Conservation (phyloP, 768 basidiomycete species). For the Leccinum disarticulatum region DNA sequence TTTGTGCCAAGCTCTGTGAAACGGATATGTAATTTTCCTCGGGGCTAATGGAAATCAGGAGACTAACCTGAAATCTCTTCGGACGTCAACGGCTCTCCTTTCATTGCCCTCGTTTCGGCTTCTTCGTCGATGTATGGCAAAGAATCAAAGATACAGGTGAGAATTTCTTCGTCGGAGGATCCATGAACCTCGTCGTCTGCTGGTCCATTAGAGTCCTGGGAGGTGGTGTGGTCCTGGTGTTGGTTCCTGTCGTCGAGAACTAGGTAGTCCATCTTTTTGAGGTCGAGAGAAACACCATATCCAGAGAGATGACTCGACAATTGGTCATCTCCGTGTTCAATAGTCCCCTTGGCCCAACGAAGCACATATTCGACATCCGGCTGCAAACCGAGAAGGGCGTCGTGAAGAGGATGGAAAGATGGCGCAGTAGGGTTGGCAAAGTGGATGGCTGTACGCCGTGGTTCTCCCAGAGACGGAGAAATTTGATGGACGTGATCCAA, state of each 20-base stretch:
- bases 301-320: slow-evolving; percentile 63
- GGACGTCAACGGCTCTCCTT: slow-evolving; percentile 45
- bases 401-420: slow-evolving; percentile 71
- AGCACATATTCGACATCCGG: slow-evolving; percentile 71
- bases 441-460: slow-evolving; percentile 68
- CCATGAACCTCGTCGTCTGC: slow-evolving; percentile 9
- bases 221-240: slow-evolving; percentile 6
- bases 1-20: slow-evolving; percentile 63
- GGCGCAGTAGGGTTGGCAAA: slow-evolving; percentile 68
- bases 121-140: slow-evolving; percentile 29
- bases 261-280: slow-evolving; percentile 98
- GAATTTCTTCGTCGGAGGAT: slow-evolving; percentile 19
- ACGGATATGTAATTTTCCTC: neutral
- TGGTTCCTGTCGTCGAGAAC: slow-evolving; percentile 80
- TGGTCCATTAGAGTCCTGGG: neutral
- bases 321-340: slow-evolving; percentile 37
- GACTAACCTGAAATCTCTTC: slow-evolving; percentile 57
- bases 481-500: slow-evolving; percentile 77
- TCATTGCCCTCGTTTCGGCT: slow-evolving; percentile 35
- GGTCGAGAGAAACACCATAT: slow-evolving; percentile 87
- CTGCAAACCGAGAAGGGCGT: slow-evolving; percentile 51
- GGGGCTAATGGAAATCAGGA: neutral
- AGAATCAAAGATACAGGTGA: slow-evolving; percentile 32
- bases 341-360: slow-evolving; percentile 38
- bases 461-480: slow-evolving; percentile 44